Evolutionary conservation across 768 basidiomycete species (phyloP).

Genomic region (Cyclocybe aegerita): DNA sequence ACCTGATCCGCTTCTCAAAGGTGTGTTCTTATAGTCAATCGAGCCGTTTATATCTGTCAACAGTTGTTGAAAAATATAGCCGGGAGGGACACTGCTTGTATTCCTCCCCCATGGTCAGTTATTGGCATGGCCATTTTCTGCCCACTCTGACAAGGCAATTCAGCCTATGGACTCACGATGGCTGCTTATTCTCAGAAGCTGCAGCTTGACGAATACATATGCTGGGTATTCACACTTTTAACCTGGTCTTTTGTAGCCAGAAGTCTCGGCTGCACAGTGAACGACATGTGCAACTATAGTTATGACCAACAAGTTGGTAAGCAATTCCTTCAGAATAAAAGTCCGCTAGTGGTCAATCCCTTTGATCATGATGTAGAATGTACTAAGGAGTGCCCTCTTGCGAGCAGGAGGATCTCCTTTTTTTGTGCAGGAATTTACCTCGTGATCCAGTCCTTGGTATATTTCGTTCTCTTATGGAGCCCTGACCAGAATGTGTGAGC

Average conservation of each 20-base stretch:
- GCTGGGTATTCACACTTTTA: neutral
- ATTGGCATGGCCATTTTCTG: no score
- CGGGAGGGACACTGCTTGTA: no score
- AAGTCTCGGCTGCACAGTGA: neutral
- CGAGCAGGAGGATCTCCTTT: neutral
- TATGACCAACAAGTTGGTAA: constrained; percentile 1
- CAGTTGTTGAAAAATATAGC: no score
- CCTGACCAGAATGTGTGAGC: neutral
- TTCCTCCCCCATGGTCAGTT: no score
- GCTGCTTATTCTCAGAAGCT: neutral
- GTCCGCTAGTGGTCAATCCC: neutral
- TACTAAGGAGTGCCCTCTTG: neutral
- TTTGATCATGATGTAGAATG: neutral
- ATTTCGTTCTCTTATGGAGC: neutral
- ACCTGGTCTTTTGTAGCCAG: neutral
- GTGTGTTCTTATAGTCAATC: neutral
- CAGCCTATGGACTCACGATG: constrained; percentile 2
- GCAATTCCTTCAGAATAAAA: neutral
- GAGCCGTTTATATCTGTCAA: no score
- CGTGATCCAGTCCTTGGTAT: neutral
- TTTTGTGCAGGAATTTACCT: neutral
- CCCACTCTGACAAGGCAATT: no score
- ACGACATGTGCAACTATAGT: neutral
- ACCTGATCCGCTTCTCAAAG: neutral
- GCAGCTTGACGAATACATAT: neutral